These are phyloP conservation scores for Salvia rosmarinus DNA, from an alignment of 257 asterid species.

Conservation along the genomic window DNA sequence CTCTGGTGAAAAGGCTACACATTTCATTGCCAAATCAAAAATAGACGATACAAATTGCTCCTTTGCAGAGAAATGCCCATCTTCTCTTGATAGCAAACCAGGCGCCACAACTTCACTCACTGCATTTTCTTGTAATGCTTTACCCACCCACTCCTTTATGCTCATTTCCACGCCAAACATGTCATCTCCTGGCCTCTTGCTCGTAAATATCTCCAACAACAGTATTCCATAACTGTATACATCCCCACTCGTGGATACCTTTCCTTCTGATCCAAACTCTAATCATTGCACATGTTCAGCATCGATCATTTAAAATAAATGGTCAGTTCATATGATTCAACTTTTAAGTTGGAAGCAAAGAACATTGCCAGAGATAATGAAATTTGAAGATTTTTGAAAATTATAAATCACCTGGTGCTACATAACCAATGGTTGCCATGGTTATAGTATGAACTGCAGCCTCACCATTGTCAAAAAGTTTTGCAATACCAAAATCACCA, in stretches of 20 bases:
- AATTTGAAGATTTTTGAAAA: background rate
- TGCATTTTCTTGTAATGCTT: background rate
- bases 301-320: background rate
- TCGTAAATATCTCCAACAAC: background rate
- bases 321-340: background rate
- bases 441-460: background rate
- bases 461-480: background rate
- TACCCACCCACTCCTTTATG: background rate
- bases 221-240: background rate
- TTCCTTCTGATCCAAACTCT: slow-evolving; percentile 8
- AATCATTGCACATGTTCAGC: too few species aligned
- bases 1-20: background rate
- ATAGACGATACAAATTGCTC: background rate
- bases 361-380: too few species aligned
- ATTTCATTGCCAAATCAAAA: background rate
- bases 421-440: slow-evolving; percentile 17
- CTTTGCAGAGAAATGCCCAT: background rate
- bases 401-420: slow-evolving; percentile 4
- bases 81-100: background rate
- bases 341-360: too few species aligned
- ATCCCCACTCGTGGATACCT: background rate
- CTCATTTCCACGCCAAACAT: background rate
- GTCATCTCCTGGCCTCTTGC: background rate
- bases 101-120: background rate
- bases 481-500: background rate